Evolutionary conservation across 139 green algal species (phyloP).

Genomic region (Picochlorum sp.): DNA sequence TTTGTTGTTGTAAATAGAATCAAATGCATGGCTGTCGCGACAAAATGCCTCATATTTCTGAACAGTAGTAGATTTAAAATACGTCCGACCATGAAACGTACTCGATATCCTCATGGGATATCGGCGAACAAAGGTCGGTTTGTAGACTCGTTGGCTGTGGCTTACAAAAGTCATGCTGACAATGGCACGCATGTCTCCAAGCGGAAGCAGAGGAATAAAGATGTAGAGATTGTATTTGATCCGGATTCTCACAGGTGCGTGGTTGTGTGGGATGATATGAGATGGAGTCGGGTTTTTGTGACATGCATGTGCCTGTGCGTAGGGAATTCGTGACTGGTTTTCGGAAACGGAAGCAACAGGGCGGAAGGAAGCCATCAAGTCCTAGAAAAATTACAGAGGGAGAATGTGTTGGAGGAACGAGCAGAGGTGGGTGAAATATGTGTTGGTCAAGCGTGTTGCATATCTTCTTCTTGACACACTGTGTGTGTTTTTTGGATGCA

Average conservation of each 20-base stretch:
- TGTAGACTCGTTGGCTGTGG: not conserved
- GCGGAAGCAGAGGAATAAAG: slow-evolving; percentile 35
- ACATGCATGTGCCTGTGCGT: slow-evolving; percentile 3
- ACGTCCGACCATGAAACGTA: too few relatives aligned
- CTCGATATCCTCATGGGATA: too few relatives aligned
- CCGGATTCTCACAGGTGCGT: slow-evolving; percentile 50
- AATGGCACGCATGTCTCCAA: slow-evolving; percentile 35
- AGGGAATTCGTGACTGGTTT: slow-evolving; percentile 65
- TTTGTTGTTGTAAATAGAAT: too few relatives aligned
- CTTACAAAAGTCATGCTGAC: not conserved
- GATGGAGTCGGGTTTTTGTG: not conserved
- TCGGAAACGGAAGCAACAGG: slow-evolving; percentile 58
- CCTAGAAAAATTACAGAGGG: slow-evolving; percentile 34
- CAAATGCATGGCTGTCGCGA: too few relatives aligned
- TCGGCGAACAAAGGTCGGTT: not conserved
- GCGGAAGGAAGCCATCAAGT: slow-evolving; percentile 48
- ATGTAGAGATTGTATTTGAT: slow-evolving; percentile 55
- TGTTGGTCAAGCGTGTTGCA: not conserved
- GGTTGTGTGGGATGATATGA: not conserved
- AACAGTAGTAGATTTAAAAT: too few relatives aligned
- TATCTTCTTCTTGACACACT: too few relatives aligned
- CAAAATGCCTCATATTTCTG: too few relatives aligned
- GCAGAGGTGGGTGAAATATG: slow-evolving; percentile 35
- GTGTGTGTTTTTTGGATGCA: slow-evolving; percentile 14
- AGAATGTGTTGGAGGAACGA: slow-evolving; percentile 40